Percentiles rank a stretch among this genome's conserved stretches.
phyloP scores from a whole-genome alignment of 2,329 filamentous ascomycete species.

The Aspergillus hortae region DNA sequence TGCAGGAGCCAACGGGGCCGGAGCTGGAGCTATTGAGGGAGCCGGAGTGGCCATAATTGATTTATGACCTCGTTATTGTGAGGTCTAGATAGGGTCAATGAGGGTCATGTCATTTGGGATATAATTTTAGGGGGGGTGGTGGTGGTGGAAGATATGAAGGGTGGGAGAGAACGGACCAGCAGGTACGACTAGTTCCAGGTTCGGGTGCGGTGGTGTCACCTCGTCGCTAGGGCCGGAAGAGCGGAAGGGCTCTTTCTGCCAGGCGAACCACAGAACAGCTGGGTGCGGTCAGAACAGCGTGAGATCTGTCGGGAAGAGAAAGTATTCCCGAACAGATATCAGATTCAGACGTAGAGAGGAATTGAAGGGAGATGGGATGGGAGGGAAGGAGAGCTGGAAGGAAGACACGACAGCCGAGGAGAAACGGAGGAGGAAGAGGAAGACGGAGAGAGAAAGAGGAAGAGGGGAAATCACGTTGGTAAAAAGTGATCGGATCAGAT shows the following conservation, averaged over 20 bases:
- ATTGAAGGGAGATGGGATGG: slow-evolving; percentile 1
- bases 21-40: slow-evolving; percentile 35
- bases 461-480: slow-evolving; percentile 6
- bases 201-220: slow-evolving; percentile 20
- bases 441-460: slow-evolving; percentile 8
- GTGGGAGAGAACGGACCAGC: slow-evolving; percentile 18
- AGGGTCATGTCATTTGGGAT: background rate
- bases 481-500: slow-evolving; percentile 29
- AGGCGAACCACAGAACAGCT: slow-evolving; percentile 5
- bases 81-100: background rate
- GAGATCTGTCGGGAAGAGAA: background rate
- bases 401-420: background rate
- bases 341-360: background rate
- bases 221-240: slow-evolving; percentile 31
- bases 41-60: slow-evolving; percentile 30
- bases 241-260: slow-evolving; percentile 32
- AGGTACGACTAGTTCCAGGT: background rate
- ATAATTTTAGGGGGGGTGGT: background rate
- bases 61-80: background rate
- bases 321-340: background rate
- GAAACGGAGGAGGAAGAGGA: slow-evolving; percentile 6
- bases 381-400: background rate
- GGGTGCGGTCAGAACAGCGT: background rate
- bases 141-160: slow-evolving; percentile 6
- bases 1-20: slow-evolving; percentile 34